Percentiles rank a stretch among this genome's conserved stretches.
phyloP scores from a whole-genome alignment of 345 rosid genomes.

The Populus nigra region DNA sequence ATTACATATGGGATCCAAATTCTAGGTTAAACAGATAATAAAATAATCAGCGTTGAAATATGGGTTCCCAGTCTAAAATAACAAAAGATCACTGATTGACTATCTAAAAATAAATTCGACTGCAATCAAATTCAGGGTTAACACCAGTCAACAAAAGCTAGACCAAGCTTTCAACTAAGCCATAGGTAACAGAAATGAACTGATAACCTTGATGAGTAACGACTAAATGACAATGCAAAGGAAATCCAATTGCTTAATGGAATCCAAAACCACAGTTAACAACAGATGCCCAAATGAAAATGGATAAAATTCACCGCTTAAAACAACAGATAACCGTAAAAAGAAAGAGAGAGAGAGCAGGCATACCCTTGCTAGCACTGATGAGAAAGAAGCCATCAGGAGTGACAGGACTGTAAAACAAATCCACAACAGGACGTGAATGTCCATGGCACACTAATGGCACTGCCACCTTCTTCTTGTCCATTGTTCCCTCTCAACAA shows the following conservation, averaged over 20 bases:
- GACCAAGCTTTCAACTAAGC: neutral
- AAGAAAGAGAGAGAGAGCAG: neutral
- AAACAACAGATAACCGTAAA: neutral
- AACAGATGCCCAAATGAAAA: neutral
- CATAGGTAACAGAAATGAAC: neutral
- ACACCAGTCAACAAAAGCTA: neutral
- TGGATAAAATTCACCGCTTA: neutral
- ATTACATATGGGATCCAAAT: neutral
- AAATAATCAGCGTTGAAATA: neutral
- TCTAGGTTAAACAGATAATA: neutral
- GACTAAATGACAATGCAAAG: neutral
- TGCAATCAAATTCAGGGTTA: neutral
- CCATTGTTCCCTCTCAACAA: constrained; percentile 24
- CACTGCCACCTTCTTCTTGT: constrained; percentile 52
- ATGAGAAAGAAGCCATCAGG: constrained; percentile 85
- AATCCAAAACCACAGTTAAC: constrained; percentile 10
- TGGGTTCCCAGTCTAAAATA: neutral
- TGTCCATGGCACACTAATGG: constrained; percentile 87
- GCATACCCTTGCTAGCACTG: constrained; percentile 78
- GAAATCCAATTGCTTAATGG: constrained; percentile 6
- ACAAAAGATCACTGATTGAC: neutral
- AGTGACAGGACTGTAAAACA: constrained; percentile 69
- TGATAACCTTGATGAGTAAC: neutral
- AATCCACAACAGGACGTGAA: constrained; percentile 82
- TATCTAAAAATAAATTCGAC: neutral